Evolutionary conservation across 331 rosid species (phyloP), one percentile per base, ranked within the genome.

Genomic region (Malus hybrid): DNA sequence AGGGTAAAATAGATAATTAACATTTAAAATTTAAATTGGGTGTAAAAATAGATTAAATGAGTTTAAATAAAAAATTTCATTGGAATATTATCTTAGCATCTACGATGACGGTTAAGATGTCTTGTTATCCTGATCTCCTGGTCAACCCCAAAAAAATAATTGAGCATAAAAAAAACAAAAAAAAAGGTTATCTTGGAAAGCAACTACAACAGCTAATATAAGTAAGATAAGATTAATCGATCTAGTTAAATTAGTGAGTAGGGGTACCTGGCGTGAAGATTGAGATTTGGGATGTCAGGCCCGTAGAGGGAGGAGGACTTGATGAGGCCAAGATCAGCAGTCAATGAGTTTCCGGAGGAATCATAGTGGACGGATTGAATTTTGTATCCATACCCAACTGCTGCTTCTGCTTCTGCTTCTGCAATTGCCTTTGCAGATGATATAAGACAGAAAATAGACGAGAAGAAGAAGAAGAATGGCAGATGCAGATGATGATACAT

Each of bases 321-420:
- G 85, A 86, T 80, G 70, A 93, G 91, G 33, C 52, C 59, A 79
- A 90, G 96, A 79, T 80, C 15, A 12, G 96, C 91, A 19, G 83
- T 80, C 63, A 93, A 75, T 19, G 87, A 79, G 42, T 75, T 62
- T 2, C 71, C 67, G 2, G 84, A 60, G 4, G 73, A 46, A 24
- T 78, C 73, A 15, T 10, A 55, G 46, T 16, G 31, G 20, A 80
- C 82, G 6, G 81, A 84, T 56, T 56, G 57, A 55, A 93, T 64
- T 15, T 24, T 76, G 80, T 93, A 93, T 55, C 96, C 98, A 80
- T 73, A 85, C 55, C 91, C 94, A 67, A 20, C 69, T 14, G 19
- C 67, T 39, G 46, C 12, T 28, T 28, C 3, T 12, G 8, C 5
- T 6, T 13, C 31, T 32, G 62, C 76, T 60, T 70, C 31, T 12